Percentiles rank a stretch among this genome's conserved stretches.
phyloP scores from a whole-genome alignment of 441 rosid species.

The Arabidopsis hybrid region DNA sequence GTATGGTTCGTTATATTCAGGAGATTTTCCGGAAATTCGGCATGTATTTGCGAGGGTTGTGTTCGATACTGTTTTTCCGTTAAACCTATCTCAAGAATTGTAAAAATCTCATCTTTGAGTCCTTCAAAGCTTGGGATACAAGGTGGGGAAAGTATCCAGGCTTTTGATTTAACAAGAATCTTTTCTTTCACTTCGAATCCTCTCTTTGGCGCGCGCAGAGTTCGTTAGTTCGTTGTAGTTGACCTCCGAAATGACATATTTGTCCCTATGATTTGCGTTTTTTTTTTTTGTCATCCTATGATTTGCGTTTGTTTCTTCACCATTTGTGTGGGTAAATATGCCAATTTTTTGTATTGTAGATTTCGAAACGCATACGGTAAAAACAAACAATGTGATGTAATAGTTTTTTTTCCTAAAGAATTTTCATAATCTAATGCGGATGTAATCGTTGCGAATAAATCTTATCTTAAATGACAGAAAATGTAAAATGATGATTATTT shows the following conservation, averaged over 20 bases:
- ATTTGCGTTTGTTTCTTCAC: not conserved
- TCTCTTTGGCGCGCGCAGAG: constrained; percentile 25
- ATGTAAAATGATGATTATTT: no score
- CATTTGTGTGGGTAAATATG: not conserved
- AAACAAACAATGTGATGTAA: no score
- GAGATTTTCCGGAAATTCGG: constrained; percentile 60
- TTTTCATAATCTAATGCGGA: no score
- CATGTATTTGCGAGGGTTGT: constrained; percentile 82
- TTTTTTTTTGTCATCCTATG: no score
- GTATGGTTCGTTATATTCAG: constrained; percentile 57
- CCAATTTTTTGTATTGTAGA: no score
- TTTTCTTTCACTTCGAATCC: not conserved
- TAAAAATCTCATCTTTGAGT: not conserved
- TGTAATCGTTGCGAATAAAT: no score
- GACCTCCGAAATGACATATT: not conserved
- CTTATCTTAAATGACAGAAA: no score
- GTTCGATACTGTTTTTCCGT: constrained; percentile 81
- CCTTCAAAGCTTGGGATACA: constrained; percentile 13
- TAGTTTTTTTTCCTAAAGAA: no score
- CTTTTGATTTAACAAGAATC: not conserved
- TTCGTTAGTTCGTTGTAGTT: constrained; percentile 24
- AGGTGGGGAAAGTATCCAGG: not conserved
- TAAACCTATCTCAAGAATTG: constrained; percentile 33
- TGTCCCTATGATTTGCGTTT: no score
- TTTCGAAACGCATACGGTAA: no score